Conservation (phyloP, 2,329 filamentous ascomycete species). For the Penicillium palitans region DNA sequence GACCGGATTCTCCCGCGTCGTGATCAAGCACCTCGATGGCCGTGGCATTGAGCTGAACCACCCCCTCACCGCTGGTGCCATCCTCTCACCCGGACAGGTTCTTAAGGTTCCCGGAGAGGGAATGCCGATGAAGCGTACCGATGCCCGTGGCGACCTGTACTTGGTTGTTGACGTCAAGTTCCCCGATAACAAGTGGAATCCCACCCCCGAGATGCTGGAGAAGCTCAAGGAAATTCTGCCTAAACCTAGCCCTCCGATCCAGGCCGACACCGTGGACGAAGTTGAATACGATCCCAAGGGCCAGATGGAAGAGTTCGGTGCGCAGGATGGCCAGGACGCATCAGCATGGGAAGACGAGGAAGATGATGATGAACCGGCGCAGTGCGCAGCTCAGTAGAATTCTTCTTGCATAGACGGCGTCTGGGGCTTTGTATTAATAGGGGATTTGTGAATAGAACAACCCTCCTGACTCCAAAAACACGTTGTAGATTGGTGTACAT, state of each 20-base stretch:
- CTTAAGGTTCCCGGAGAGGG: constrained; percentile 86
- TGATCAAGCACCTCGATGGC: constrained; percentile 89
- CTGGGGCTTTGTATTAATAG: constrained; percentile 21
- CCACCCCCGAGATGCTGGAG: constrained; percentile 68
- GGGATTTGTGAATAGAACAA: constrained; percentile 8
- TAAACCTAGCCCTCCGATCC: constrained; percentile 58
- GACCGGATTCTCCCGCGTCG: constrained; percentile 84
- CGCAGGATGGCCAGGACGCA: constrained; percentile 44
- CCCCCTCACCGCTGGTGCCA: constrained; percentile 72
- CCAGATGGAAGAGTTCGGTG: constrained; percentile 70
- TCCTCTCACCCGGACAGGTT: constrained; percentile 79
- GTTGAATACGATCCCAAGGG: constrained; percentile 82
- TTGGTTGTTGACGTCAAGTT: constrained; percentile 83
- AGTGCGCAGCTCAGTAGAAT: constrained; percentile 52
- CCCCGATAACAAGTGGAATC: constrained; percentile 81
- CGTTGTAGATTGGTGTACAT: not conserved
- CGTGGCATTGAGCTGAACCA: constrained; percentile 81
- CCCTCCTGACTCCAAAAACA: not conserved
- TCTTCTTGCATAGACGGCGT: constrained; percentile 35
- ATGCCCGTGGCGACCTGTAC: constrained; percentile 82
- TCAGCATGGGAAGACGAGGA: constrained; percentile 53
- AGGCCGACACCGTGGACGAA: constrained; percentile 77
- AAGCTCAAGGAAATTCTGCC: constrained; percentile 76
- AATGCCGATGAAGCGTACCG: constrained; percentile 88
- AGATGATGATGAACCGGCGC: constrained; percentile 47